Base-by-base conservation (phyloP, 2,329 filamentous ascomycete species). In the Pseudogymnoascus sp. region DNA sequence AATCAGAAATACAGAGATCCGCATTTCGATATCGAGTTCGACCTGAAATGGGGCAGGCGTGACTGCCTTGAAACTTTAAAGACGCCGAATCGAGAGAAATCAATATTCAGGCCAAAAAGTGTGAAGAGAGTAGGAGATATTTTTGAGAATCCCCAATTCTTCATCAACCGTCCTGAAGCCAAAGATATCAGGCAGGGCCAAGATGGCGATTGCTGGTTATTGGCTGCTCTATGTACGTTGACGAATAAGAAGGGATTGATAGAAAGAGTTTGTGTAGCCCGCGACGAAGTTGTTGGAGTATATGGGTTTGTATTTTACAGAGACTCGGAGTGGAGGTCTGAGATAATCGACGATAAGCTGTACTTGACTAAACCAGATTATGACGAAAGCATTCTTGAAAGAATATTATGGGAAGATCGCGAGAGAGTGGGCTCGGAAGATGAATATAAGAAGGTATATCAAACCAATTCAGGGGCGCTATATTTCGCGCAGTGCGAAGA, bases 311-410 rank as follows among this genome's bases (percentile, higher is more conserved):
- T 96, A 59, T 96, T 96, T 72, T 90, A 89, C 72, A 80, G 91
- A 72, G 91, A 96, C 70, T 91, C 91, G 62, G 90, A 95, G 75
- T 96, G 91, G 92, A 89, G 93, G 63, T 91, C 92, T 69, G 92
- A 90, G 64, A 93, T 96, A 66, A 86, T 96, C 64, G 92, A 96
- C 71, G 92, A 96, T 75, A 96, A 96, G 75, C 81, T 96, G 2
- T 96, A 90, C 73, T 82, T 96, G 17, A 90, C 88, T 65, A 90
- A 89, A 1, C 88, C 90, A 4, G 88, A 89, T 71, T 96, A 91
- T 78, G 90, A 96, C 67, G 89, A 90, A 35, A 88, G 86, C 0
- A 87, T 89, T 60, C 82, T 89, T 72, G 88, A 92, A 71, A 84
- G 90, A 40, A 83, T 89, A 62, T 79, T 91, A 23, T 83, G 91